phyloP scores from a whole-genome alignment of 1,284 basidiomycete genomes.

The Phenoliferia sp. region DNA sequence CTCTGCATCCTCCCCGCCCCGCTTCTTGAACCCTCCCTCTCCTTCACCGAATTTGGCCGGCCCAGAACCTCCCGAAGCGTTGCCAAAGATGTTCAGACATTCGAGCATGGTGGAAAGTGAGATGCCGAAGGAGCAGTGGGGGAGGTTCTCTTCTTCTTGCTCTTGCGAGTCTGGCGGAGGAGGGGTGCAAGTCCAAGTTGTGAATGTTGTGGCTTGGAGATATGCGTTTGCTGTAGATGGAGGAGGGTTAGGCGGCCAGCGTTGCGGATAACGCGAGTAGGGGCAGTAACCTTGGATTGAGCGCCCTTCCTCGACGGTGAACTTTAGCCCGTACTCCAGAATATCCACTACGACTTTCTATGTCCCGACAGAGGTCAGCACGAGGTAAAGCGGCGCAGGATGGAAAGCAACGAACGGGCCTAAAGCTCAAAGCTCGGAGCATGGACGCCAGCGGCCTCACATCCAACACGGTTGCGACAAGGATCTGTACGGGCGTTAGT shows the following conservation, averaged over 20 bases:
- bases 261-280: not conserved
- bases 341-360: slow-evolving; percentile 75
- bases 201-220: slow-evolving; percentile 70
- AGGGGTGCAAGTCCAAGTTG: slow-evolving; percentile 60
- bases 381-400: not conserved
- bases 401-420: not conserved
- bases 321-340: slow-evolving; percentile 63
- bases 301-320: slow-evolving; percentile 80
- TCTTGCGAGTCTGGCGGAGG: slow-evolving; percentile 31
- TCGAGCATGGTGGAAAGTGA: slow-evolving; percentile 76
- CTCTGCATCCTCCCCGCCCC: slow-evolving; percentile 14
- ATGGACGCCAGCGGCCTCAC: slow-evolving; percentile 33
- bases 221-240: slow-evolving; percentile 67
- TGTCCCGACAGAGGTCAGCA: slow-evolving; percentile 9
- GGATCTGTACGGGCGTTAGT: slow-evolving; percentile 3
- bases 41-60: slow-evolving; percentile 22
- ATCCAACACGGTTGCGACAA: slow-evolving; percentile 25
- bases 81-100: slow-evolving; percentile 87
- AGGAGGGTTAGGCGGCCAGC: not conserved
- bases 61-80: slow-evolving; percentile 47
- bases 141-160: slow-evolving; percentile 39
- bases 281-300: slow-evolving; percentile 15
- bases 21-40: slow-evolving; percentile 6
- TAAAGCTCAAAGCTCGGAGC: slow-evolving; percentile 31
- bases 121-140: slow-evolving; percentile 61